These are phyloP conservation scores for Puya raimondii DNA, from an alignment of 176 grass and related monocot species.

Conservation along the genomic window DNA sequence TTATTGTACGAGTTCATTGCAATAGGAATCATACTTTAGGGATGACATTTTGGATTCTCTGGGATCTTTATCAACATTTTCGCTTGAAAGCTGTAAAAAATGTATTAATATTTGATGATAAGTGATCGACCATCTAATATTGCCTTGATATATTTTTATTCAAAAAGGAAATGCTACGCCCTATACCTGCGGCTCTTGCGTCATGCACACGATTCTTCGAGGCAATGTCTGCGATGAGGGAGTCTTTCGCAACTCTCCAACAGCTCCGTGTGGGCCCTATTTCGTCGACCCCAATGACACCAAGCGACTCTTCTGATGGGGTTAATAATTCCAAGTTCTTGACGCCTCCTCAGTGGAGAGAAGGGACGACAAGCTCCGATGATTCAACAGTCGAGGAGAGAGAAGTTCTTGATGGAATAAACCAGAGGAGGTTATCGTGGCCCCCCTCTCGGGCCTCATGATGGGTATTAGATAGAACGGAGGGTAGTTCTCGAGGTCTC, in stretches of 20 bases:
- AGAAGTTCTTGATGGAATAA: slow-evolving; percentile 20
- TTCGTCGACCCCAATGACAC: slow-evolving; percentile 32
- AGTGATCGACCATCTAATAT: background rate
- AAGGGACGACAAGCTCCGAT: slow-evolving; percentile 5
- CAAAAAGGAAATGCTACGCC: slow-evolving; percentile 90
- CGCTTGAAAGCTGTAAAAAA: too few relatives aligned
- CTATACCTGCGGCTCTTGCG: slow-evolving; percentile 83
- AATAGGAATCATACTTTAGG: background rate
- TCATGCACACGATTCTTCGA: slow-evolving; percentile 97
- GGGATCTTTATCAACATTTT: background rate
- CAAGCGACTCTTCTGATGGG: slow-evolving; percentile 26
- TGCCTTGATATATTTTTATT: slow-evolving; percentile 9
- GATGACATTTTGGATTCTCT: background rate
- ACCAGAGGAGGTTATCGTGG: slow-evolving; percentile 74
- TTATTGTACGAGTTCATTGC: too few relatives aligned
- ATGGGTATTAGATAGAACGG: too few relatives aligned
- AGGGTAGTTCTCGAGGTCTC: too few relatives aligned
- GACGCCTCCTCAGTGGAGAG: slow-evolving; percentile 46
- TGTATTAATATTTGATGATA: too few relatives aligned
- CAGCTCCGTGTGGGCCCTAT: slow-evolving; percentile 48
- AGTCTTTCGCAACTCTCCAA: slow-evolving; percentile 88
- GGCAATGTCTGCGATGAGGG: slow-evolving; percentile 98
- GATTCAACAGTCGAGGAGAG: slow-evolving; percentile 22
- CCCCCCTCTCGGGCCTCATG: background rate
- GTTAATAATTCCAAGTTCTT: slow-evolving; percentile 40